Conservation (phyloP, 306 rosid species). For the Corylus heterophylla region DNA sequence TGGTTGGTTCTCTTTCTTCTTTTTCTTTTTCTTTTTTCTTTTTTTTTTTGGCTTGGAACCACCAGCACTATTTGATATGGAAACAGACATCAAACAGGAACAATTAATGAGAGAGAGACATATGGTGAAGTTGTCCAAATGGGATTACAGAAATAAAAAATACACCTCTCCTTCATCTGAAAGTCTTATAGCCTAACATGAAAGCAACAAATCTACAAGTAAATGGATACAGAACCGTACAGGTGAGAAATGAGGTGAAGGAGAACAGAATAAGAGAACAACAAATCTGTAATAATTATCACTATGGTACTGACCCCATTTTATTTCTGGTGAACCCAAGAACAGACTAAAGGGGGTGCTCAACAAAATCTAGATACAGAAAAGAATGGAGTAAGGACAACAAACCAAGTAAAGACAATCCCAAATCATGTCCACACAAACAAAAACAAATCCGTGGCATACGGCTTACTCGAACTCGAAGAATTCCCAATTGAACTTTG, state of each 20-base stretch:
- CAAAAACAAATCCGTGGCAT: slow-evolving; percentile 28
- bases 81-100: slow-evolving; percentile 14
- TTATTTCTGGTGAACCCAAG: slow-evolving; percentile 54
- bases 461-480: slow-evolving; percentile 59
- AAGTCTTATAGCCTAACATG: slow-evolving; percentile 8
- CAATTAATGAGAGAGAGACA: slow-evolving; percentile 16
- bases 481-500: slow-evolving; percentile 85
- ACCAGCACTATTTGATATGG: background rate
- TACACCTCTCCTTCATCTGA: slow-evolving; percentile 15
- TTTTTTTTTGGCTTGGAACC: background rate
- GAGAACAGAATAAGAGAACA: slow-evolving; percentile 32
- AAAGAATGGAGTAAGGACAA: slow-evolving; percentile 64
- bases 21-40: background rate
- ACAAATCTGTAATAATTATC: slow-evolving; percentile 47
- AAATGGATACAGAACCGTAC: slow-evolving; percentile 31
- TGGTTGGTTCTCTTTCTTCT: background rate
- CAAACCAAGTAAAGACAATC: slow-evolving; percentile 59
- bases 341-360: slow-evolving; percentile 45
- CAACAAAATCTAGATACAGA: slow-evolving; percentile 77
- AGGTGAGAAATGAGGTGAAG: slow-evolving; percentile 33
- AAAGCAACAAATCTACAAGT: slow-evolving; percentile 14
- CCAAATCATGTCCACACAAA: slow-evolving; percentile 63
- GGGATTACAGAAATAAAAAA: slow-evolving; percentile 16
- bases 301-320: slow-evolving; percentile 58
- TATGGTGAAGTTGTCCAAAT: background rate